Evolutionary conservation across 148 eudicot species (phyloP).

Genomic region (Vaccinium corymbosum): DNA sequence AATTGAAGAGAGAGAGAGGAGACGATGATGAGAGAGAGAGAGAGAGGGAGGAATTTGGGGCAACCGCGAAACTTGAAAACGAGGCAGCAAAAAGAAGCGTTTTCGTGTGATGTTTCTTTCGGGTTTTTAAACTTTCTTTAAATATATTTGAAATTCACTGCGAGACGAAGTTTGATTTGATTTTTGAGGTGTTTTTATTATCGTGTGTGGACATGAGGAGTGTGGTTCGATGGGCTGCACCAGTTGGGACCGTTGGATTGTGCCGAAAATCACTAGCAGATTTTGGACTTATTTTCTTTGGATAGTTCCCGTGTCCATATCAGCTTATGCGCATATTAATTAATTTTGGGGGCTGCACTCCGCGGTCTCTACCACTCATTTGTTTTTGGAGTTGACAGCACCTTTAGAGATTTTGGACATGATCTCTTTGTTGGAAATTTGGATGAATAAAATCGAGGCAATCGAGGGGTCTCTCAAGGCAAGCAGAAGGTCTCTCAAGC

Average conservation of each 20-base stretch:
- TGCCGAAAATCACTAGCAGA: neutral
- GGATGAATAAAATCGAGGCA: no score
- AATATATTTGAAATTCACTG: constrained; percentile 11
- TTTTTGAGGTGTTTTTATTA: neutral
- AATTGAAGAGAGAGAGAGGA: neutral
- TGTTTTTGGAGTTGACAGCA: no score
- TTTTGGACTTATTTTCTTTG: neutral
- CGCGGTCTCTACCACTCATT: no score
- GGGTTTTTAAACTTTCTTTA: neutral
- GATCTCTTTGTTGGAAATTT: no score
- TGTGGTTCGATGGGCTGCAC: neutral
- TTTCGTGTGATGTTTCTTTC: neutral
- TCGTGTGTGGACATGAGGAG: neutral
- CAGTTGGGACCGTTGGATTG: neutral
- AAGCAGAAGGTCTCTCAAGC: no score
- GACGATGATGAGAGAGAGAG: neutral
- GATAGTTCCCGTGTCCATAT: no score
- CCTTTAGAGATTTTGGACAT: no score
- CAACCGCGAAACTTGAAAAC: constrained; percentile 36
- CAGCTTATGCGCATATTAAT: no score
- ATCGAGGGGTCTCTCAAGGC: no score
- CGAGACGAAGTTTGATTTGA: neutral
- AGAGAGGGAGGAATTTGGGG: constrained; percentile 16
- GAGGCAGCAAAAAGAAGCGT: neutral
- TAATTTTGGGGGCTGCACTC: no score